Percentiles rank a stretch among this genome's conserved stretches.
phyloP scores from a whole-genome alignment of 2,329 filamentous ascomycete genomes.

The Aureobasidium melanogenum region DNA sequence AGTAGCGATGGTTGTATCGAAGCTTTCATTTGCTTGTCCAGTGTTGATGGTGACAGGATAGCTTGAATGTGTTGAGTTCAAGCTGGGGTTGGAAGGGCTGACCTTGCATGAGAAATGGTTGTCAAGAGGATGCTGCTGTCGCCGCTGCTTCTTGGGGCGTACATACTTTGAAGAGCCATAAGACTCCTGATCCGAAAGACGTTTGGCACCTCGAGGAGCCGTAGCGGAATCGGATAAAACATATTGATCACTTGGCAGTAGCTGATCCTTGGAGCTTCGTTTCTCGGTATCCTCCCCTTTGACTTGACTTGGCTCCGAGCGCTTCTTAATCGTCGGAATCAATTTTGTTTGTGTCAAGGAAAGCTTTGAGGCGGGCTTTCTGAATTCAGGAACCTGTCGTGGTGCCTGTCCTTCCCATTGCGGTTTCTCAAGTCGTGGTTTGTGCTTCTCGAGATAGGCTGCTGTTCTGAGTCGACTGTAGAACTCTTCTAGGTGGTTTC shows the following conservation, averaged over 20 bases:
- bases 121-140: not conserved
- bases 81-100: not conserved
- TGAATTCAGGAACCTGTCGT: not conserved
- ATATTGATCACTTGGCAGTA: not conserved
- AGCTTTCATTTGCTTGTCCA: not conserved
- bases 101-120: slow-evolving; percentile 1
- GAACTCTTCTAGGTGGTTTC: not conserved
- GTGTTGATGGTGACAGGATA: not conserved
- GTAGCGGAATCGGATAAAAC: not conserved
- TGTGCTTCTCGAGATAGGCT: slow-evolving; percentile 1
- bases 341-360: slow-evolving; percentile 1
- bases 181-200: not conserved
- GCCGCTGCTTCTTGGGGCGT: not conserved
- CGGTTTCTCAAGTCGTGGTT: not conserved
- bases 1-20: not conserved
- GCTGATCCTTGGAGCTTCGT: not conserved
- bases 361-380: not conserved
- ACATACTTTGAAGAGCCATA: not conserved
- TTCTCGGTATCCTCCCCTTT: not conserved
- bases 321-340: not conserved
- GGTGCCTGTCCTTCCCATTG: not conserved
- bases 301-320: not conserved
- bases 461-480: not conserved
- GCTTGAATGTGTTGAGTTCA: not conserved
- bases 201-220: not conserved